These are phyloP conservation scores for Ephemerocybe angulata DNA, from an alignment of 768 basidiomycete genomes.

Conservation along the genomic window DNA sequence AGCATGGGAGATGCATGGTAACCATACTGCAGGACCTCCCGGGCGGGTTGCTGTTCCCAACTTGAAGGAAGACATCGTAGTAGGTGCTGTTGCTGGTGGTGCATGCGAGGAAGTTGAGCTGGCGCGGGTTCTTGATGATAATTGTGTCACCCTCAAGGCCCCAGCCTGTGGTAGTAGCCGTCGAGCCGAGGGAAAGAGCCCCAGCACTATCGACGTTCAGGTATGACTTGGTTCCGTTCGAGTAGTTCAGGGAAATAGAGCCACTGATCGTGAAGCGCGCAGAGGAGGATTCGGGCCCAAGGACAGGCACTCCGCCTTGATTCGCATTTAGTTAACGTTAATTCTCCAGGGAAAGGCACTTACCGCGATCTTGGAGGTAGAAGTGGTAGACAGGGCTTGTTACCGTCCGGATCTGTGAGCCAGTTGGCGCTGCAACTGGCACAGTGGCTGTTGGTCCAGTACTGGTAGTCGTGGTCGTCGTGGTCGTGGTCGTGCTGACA, in stretches of 20 bases:
- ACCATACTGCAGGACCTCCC: constrained; percentile 35
- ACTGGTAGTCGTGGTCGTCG: constrained; percentile 28
- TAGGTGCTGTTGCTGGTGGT: constrained; percentile 36
- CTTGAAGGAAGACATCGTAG: constrained; percentile 48
- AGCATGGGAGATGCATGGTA: constrained; percentile 42
- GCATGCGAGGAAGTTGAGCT: constrained; percentile 56
- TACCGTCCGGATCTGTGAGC: constrained; percentile 50
- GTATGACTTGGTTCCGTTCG: constrained; percentile 41
- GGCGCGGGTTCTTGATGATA: constrained; percentile 47
- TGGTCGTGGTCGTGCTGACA: constrained; percentile 15
- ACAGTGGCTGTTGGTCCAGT: constrained; percentile 23
- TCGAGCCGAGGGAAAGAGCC: constrained; percentile 40
- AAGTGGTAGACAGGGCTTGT: constrained; percentile 53
- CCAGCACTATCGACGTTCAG: constrained; percentile 44
- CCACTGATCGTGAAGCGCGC: constrained; percentile 48
- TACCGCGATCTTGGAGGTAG: constrained; percentile 50
- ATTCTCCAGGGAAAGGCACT: constrained; percentile 8
- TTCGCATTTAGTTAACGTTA: not conserved
- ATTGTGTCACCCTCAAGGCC: constrained; percentile 58
- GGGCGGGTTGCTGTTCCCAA: constrained; percentile 45
- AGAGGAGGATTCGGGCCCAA: constrained; percentile 50
- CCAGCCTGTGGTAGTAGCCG: constrained; percentile 52
- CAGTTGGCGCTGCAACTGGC: constrained; percentile 34
- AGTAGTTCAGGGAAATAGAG: constrained; percentile 42
- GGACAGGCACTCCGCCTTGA: constrained; percentile 43